A percentile compares a stretch with the other conserved stretches of the same genome.
Conservation (phyloP, 257 asterid genomes). For the Paraleonurus japonicus region DNA sequence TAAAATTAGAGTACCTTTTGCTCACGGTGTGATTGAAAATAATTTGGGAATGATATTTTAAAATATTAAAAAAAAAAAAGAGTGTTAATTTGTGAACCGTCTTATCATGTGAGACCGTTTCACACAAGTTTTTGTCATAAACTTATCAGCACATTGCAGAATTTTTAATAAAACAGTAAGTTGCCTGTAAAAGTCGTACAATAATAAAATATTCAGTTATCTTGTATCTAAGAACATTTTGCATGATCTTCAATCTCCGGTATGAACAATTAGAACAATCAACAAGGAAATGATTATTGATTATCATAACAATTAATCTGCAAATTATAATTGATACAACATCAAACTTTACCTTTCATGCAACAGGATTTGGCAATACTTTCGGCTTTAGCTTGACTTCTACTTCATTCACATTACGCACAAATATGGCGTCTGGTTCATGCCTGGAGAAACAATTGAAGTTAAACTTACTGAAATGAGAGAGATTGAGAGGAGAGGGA, state of each 20-base stretch:
- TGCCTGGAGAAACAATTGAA: constrained; percentile 51
- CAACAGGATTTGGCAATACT: constrained; percentile 52
- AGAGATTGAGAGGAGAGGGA: neutral
- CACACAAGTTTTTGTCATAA: no score
- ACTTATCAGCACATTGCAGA: neutral
- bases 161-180: no score
- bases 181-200: neutral
- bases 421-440: constrained; percentile 78
- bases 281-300: constrained; percentile 34
- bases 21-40: no score
- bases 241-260: neutral
- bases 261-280: constrained; percentile 11
- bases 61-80: no score
- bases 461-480: neutral
- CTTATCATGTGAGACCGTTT: no score
- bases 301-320: neutral
- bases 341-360: constrained; percentile 32
- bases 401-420: constrained; percentile 87
- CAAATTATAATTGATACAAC: neutral
- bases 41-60: no score
- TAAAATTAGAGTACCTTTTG: no score
- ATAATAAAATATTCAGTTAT: neutral
- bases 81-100: no score
- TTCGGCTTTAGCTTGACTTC: constrained; percentile 95
- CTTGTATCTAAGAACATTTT: neutral